Evolutionary conservation across 2,329 filamentous ascomycete genomes (phyloP).

Genomic region (Monosporascus sp.): DNA sequence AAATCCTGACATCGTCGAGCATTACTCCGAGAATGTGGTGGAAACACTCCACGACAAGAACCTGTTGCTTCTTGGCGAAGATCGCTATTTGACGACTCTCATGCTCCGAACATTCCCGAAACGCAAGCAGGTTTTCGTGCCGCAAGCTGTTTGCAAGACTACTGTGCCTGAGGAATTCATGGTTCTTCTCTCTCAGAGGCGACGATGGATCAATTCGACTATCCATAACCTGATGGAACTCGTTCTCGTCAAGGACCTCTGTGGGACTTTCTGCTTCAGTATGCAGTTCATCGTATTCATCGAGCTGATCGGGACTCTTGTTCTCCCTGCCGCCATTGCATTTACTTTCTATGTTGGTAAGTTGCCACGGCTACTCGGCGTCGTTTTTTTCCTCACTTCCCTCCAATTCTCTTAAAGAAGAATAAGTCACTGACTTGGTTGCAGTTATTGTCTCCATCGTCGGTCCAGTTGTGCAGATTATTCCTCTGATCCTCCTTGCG

Average conservation of each 20-base stretch:
- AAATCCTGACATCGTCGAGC: slow-evolving; percentile 97
- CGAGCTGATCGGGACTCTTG: slow-evolving; percentile 88
- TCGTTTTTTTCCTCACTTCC: neutral
- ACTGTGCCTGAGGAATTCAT: slow-evolving; percentile 90
- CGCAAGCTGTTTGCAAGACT: slow-evolving; percentile 98
- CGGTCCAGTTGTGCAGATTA: slow-evolving; percentile 70
- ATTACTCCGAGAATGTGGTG: slow-evolving; percentile 98
- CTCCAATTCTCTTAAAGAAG: neutral
- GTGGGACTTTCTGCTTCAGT: slow-evolving; percentile 98
- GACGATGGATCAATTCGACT: slow-evolving; percentile 98
- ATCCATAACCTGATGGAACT: slow-evolving; percentile 99
- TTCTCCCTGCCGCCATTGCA: slow-evolving; percentile 90
- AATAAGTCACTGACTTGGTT: slow-evolving; percentile 15
- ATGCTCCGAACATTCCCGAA: slow-evolving; percentile 99
- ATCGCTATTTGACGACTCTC: slow-evolving; percentile 92
- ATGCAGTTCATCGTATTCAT: slow-evolving; percentile 99
- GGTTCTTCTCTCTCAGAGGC: slow-evolving; percentile 87
- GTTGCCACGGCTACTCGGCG: slow-evolving; percentile 28
- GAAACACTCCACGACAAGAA: slow-evolving; percentile 98
- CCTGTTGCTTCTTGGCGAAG: slow-evolving; percentile 85
- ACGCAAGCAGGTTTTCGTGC: slow-evolving; percentile 97
- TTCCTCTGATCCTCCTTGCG: slow-evolving; percentile 81
- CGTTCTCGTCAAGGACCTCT: slow-evolving; percentile 89
- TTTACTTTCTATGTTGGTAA: slow-evolving; percentile 95
- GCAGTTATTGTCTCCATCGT: slow-evolving; percentile 82